A percentile compares a stretch with the other conserved stretches of the same genome.
These are phyloP conservation scores for Magnolia kwangsiensis DNA, from an alignment of 164 flowering plant genomes.

Conservation along the genomic window DNA sequence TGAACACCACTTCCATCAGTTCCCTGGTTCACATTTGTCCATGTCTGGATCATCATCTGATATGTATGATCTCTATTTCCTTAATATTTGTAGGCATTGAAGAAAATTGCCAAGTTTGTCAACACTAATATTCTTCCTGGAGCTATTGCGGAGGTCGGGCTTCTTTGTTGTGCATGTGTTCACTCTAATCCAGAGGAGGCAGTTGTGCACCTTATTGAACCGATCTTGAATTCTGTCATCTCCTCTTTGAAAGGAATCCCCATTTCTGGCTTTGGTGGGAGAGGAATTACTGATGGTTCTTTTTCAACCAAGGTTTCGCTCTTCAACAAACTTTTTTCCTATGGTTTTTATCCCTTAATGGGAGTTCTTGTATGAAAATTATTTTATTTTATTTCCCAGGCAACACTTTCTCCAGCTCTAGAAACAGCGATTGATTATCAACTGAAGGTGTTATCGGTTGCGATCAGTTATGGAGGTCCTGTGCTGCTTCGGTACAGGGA, in stretches of 20 bases:
- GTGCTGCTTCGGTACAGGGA: constrained; percentile 63
- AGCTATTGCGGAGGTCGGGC: constrained; percentile 93
- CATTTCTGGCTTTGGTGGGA: constrained; percentile 75
- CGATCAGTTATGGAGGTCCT: constrained; percentile 88
- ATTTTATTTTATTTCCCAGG: constrained; percentile 29
- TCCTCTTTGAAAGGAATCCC: constrained; percentile 82
- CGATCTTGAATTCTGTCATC: constrained; percentile 60
- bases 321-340: background rate
- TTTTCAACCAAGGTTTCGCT: constrained; percentile 54
- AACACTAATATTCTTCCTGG: constrained; percentile 94
- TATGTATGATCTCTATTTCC: constrained; percentile 9
- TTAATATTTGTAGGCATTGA: constrained; percentile 65
- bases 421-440: constrained; percentile 89
- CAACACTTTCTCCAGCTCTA: constrained; percentile 84
- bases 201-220: constrained; percentile 69
- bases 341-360: constrained; percentile 2
- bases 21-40: background rate
- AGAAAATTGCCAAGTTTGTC: constrained; percentile 88
- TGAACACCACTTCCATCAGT: constrained; percentile 3
- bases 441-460: constrained; percentile 78
- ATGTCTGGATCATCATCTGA: constrained; percentile 1
- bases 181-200: constrained; percentile 89
- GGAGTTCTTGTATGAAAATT: background rate
- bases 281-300: constrained; percentile 36
- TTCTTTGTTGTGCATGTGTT: constrained; percentile 96